Base-by-base conservation (phyloP, 2,329 filamentous ascomycete species). In the Albifimbria verrucaria region DNA sequence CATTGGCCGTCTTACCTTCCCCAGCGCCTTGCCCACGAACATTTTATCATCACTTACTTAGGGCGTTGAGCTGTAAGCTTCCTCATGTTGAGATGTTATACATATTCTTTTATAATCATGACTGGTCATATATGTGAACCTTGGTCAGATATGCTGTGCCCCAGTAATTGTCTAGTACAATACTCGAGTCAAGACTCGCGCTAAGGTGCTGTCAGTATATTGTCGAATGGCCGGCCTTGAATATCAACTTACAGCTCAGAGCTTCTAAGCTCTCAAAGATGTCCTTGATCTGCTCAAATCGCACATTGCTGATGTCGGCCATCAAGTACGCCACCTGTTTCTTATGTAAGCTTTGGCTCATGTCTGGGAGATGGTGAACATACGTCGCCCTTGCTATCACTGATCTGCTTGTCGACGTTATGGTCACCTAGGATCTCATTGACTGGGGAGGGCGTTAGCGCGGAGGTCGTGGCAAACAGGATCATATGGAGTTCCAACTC, bases 351-450 rank as follows among this genome's bases (percentile, higher is more conserved):
- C 44, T 41, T 42, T 7, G 15, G 47, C 22, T 25, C 9, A 26
- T 11, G 18, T 24, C 3, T 9, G 25, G 2, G n/a, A 47, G n/a
- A 7, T 15, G 15, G 2, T 22, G 25, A 39, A 62, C 81, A 59
- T 74, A 90, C 87, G 69, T 97, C 93, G 62, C 92, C 93, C 76
- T 88, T 88, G 74, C 89, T 96, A 71, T 97, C 94, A 49, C 90
- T 94, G 78, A 95, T 97, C 75, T 99, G 94, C 80, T 97, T 97
- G 77, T 97, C 93, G 62, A 99, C 92, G 71, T 99, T 99, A 78
- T 99, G 92, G 65, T 95, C 87, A 43, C 89, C 90, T 47, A 99
- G 81, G 57, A 97, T 91, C 66, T 94, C 90, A 78, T 99, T 99
- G 60, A 99, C 94, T 87, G 57, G 11, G 20, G 18, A 23, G 41